Conservation (phyloP, 179 eudicot species). For the Beta macrorhiza region DNA sequence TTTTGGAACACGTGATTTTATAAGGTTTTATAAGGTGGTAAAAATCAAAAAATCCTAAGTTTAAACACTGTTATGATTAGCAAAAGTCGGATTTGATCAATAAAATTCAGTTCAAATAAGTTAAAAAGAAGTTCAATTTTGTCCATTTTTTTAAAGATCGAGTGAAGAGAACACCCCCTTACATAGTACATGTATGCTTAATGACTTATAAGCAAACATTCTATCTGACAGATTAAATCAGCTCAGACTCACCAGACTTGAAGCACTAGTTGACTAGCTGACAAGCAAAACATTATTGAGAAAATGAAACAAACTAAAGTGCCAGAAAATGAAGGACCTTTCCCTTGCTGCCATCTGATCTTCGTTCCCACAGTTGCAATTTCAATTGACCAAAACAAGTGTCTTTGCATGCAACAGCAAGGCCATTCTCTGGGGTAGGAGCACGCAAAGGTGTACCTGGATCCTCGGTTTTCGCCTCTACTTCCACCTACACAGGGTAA, state of each 20-base stretch:
- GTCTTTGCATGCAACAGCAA: conserved; percentile 94
- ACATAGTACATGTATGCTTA: not conserved
- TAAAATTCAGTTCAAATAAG: not conserved
- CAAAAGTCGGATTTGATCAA: not conserved
- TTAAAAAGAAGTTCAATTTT: not conserved
- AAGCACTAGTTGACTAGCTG: not conserved
- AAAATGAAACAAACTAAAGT: not conserved
- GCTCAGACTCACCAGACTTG: not conserved
- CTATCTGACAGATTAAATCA: not conserved
- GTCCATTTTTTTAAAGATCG: not conserved
- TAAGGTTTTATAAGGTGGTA: too few species aligned
- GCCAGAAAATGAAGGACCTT: conserved; percentile 46
- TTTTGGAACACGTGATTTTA: too few species aligned
- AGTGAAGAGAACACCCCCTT: not conserved
- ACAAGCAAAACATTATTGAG: not conserved
- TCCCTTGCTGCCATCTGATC: conserved; percentile 71
- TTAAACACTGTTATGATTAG: not conserved
- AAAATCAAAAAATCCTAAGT: too few species aligned
- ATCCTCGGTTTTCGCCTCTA: conserved; percentile 72
- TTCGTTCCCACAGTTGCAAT: conserved; percentile 73
- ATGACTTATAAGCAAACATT: not conserved
- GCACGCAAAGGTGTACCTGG: conserved; percentile 93
- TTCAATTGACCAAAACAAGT: conserved; percentile 67
- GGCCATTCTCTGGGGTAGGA: conserved; percentile 81
- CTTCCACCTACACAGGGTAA: conserved; percentile 55